Conservation (phyloP, 768 basidiomycete genomes). For the Boletus edulis region DNA sequence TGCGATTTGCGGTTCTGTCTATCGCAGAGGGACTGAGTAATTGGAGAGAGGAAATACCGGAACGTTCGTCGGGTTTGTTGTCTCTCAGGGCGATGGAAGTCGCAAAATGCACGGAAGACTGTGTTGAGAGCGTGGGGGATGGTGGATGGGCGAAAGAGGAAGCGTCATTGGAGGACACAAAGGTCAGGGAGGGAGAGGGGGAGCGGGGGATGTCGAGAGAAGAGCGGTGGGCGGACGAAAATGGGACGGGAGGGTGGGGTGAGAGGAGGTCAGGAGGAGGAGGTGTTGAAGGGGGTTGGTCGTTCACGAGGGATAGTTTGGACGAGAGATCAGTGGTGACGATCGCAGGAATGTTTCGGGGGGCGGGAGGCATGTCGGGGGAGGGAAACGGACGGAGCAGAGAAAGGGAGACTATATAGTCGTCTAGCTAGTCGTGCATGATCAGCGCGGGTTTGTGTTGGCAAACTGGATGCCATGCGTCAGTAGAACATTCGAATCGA, state of each 20-base stretch:
- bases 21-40: conserved; percentile 45
- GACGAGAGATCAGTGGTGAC: conserved; percentile 37
- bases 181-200: conserved; percentile 28
- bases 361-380: conserved; percentile 17
- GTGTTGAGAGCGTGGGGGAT: conserved; percentile 72
- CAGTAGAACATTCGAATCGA: conserved; percentile 27
- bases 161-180: conserved; percentile 42
- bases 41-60: conserved; percentile 50
- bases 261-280: conserved; percentile 22
- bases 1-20: conserved; percentile 38
- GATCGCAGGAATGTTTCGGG: conserved; percentile 31
- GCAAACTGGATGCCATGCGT: too few relatives aligned
- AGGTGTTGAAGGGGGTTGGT: background rate
- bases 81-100: conserved; percentile 60
- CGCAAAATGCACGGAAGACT: conserved; percentile 58
- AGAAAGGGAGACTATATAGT: conserved; percentile 7
- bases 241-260: conserved; percentile 5
- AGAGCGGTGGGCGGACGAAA: conserved; percentile 3
- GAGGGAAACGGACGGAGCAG: background rate
- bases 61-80: conserved; percentile 60
- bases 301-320: conserved; percentile 19
- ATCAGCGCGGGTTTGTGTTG: too few relatives aligned
- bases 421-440: background rate
- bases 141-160: conserved; percentile 50
- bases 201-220: conserved; percentile 34